A percentile compares a stretch with the other conserved stretches of the same genome.
Evolutionary conservation across 2,329 filamentous ascomycete species (phyloP).

Genomic region (Fusarium sambucinum): DNA sequence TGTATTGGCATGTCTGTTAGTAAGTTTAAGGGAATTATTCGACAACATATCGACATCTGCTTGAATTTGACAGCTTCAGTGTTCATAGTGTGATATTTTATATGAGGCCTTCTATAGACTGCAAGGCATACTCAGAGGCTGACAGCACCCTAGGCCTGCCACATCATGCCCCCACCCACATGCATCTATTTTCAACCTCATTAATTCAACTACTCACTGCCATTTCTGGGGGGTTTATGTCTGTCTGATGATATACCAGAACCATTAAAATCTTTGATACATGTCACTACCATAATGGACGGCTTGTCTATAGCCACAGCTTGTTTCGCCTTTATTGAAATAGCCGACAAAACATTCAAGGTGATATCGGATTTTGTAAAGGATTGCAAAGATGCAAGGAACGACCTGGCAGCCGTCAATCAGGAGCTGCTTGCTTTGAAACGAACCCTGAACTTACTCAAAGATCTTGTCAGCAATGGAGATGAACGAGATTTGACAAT

Average conservation of each 20-base stretch:
- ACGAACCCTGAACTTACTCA: constrained; percentile 2
- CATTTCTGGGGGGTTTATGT: no score
- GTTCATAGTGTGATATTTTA: no score
- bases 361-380: neutral
- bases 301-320: constrained; percentile 10
- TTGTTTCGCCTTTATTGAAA: constrained; percentile 16
- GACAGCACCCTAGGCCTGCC: neutral
- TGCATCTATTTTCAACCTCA: neutral
- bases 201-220: no score
- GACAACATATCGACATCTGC: no score
- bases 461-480: neutral
- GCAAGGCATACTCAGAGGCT: neutral
- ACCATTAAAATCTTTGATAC: no score
- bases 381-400: constrained; percentile 3
- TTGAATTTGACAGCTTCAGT: no score
- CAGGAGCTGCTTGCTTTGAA: constrained; percentile 1
- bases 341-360: neutral
- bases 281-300: neutral
- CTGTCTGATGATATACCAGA: neutral
- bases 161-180: neutral
- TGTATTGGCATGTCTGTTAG: no score
- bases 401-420: neutral
- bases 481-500: neutral
- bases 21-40: no score
- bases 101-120: no score